Evolutionary conservation across 306 rosid genomes (phyloP).

Genomic region (Vicia villosa): DNA sequence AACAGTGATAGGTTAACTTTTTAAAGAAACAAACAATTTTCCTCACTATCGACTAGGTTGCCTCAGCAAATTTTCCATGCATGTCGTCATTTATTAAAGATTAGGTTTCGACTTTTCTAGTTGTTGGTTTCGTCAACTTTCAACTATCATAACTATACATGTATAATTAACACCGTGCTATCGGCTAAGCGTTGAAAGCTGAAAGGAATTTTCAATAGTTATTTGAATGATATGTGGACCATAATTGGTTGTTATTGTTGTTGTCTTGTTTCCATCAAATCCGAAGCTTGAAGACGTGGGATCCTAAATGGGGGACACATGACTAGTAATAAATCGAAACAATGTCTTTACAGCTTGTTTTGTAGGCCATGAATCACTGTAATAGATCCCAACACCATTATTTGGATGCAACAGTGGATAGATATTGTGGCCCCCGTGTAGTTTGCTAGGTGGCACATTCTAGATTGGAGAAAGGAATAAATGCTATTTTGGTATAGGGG

Average conservation of each 20-base stretch:
- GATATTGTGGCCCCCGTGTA: not conserved
- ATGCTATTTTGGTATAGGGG: not conserved
- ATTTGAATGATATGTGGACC: not conserved
- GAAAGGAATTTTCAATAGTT: no score
- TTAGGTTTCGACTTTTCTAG: no score
- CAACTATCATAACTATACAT: no score
- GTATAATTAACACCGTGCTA: no score
- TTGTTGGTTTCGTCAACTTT: no score
- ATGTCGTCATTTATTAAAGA: no score
- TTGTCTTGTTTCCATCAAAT: not conserved
- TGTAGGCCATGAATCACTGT: not conserved
- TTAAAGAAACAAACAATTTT: no score
- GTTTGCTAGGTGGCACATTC: not conserved
- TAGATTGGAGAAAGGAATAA: not conserved
- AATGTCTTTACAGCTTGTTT: not conserved
- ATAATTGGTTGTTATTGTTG: not conserved
- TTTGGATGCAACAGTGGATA: not conserved
- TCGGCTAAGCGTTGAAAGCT: no score
- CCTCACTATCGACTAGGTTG: no score
- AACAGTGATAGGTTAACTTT: no score
- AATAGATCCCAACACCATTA: not conserved
- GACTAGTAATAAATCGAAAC: not conserved
- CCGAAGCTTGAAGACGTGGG: not conserved
- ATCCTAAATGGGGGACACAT: not conserved
- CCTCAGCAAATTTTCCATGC: no score